These are phyloP conservation scores for Coccinonectria pachysandricola DNA, from an alignment of 2,329 filamentous ascomycete species.

Conservation along the genomic window DNA sequence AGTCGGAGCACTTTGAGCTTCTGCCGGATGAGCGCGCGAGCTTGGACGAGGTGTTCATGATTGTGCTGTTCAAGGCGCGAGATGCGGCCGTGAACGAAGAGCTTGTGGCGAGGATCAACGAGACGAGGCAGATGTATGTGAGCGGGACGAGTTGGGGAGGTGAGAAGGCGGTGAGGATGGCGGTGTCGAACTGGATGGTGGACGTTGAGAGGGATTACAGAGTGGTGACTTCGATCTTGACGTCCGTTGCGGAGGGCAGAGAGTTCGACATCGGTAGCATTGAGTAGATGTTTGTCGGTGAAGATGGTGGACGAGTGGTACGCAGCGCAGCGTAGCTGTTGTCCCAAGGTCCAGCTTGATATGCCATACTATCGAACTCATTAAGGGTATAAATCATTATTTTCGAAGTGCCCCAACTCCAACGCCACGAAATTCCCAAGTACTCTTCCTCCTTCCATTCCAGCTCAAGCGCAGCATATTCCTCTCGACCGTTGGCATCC, in stretches of 20 bases:
- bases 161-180: constrained; percentile 65
- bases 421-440: too few relatives aligned
- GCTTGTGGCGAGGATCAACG: constrained; percentile 66
- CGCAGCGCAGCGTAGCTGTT: too few relatives aligned
- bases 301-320: not conserved
- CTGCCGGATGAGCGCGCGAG: constrained; percentile 42
- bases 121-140: constrained; percentile 64
- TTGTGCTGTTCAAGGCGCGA: constrained; percentile 69
- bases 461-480: too few relatives aligned
- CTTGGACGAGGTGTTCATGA: constrained; percentile 45
- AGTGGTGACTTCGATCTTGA: constrained; percentile 55
- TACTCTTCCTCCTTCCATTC: too few relatives aligned
- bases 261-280: constrained; percentile 21
- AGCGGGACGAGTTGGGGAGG: constrained; percentile 73
- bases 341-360: too few relatives aligned
- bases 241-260: constrained; percentile 30
- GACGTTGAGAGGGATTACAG: constrained; percentile 56
- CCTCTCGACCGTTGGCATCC: too few relatives aligned
- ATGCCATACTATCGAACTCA: too few relatives aligned
- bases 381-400: too few relatives aligned
- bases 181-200: constrained; percentile 76
- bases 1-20: constrained; percentile 53
- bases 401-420: too few relatives aligned
- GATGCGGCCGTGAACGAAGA: constrained; percentile 50
- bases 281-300: too few relatives aligned